Evolutionary conservation across 2,329 filamentous ascomycete species (phyloP).

Genomic region (Alternaria viburni): DNA sequence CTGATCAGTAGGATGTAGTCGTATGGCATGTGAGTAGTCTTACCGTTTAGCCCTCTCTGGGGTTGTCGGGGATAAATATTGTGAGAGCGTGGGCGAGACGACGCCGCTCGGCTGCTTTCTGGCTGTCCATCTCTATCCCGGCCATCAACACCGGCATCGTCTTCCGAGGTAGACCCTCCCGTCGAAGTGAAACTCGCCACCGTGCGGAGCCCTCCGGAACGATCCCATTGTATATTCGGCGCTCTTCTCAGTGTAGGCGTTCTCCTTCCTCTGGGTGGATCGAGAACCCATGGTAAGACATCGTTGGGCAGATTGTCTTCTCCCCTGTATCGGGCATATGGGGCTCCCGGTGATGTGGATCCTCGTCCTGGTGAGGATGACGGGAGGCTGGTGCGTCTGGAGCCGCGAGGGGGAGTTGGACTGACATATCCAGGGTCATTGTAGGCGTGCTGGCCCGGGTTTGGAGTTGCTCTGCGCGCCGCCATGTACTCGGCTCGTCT

Average conservation of each 20-base stretch:
- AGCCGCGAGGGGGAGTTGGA: neutral
- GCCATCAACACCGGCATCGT: neutral
- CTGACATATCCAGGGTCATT: neutral
- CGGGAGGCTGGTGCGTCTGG: neutral
- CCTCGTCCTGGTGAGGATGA: neutral
- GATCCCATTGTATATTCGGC: constrained; percentile 1
- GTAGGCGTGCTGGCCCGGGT: neutral
- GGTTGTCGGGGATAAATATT: neutral
- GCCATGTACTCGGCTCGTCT: neutral
- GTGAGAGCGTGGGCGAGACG: neutral
- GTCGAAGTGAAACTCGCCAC: neutral
- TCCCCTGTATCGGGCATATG: neutral
- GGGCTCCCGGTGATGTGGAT: neutral
- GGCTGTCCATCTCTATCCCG: neutral
- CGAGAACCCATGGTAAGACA: neutral
- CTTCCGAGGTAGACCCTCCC: neutral
- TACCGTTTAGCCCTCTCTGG: neutral
- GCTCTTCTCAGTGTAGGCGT: constrained; percentile 3
- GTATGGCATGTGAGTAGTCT: neutral
- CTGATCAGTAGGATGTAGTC: neutral
- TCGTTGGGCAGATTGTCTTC: neutral
- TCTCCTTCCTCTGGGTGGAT: neutral
- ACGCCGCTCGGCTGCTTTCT: neutral
- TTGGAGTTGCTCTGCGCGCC: neutral
- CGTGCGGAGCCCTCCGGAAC: neutral